phyloP scores from a whole-genome alignment of 106 monocot genomes.

The Vanilla planifolia region DNA sequence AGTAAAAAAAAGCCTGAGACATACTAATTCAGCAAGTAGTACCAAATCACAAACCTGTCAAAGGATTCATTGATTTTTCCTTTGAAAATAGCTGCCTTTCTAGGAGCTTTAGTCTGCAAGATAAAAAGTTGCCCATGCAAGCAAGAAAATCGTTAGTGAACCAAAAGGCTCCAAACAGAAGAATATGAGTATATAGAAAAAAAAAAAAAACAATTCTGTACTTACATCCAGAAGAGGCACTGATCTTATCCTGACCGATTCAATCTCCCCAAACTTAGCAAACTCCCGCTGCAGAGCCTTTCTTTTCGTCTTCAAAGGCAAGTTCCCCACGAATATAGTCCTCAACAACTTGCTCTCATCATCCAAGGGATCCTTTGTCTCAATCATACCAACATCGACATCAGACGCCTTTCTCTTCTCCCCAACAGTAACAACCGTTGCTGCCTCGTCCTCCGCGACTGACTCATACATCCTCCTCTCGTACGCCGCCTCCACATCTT shows the following conservation, averaged over 20 bases:
- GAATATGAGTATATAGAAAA: background rate
- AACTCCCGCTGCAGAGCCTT: constrained; percentile 84
- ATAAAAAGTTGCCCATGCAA: background rate
- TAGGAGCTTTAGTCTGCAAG: constrained; percentile 57
- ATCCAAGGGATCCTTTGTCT: constrained; percentile 36
- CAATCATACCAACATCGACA: constrained; percentile 3
- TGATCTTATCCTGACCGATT: constrained; percentile 81
- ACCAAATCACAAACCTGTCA: constrained; percentile 45
- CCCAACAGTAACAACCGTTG: constrained; percentile 26
- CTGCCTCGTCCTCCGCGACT: constrained; percentile 10
- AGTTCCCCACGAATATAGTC: constrained; percentile 89
- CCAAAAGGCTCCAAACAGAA: background rate
- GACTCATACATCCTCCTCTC: constrained; percentile 31
- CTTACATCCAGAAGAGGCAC: constrained; percentile 75
- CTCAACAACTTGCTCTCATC: constrained; percentile 86
- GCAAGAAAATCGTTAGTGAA: background rate
- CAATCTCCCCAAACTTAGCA: constrained; percentile 65
- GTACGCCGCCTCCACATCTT: constrained; percentile 48
- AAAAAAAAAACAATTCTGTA: constrained; percentile 4
- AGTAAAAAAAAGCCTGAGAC: background rate
- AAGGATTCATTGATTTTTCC: constrained; percentile 69
- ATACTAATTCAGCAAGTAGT: background rate
- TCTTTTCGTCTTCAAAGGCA: constrained; percentile 69
- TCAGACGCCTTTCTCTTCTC: constrained; percentile 79
- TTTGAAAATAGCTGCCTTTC: constrained; percentile 64